phyloP scores from a whole-genome alignment of 2,329 filamentous ascomycete genomes.

The Fusarium sp. region DNA sequence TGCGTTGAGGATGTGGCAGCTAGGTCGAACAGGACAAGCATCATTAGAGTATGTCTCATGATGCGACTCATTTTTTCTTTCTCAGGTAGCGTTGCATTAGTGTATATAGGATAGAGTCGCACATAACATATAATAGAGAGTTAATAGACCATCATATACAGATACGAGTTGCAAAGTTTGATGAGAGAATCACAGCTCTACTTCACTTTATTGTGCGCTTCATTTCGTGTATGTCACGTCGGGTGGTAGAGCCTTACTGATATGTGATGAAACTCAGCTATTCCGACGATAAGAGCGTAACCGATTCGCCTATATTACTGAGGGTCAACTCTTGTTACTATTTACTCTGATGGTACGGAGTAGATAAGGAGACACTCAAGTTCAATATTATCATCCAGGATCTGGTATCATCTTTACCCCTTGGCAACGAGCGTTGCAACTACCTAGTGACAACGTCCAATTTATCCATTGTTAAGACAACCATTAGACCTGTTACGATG shows the following conservation, averaged over 20 bases:
- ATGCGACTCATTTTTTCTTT: conserved; percentile 13
- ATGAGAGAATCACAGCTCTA: not conserved
- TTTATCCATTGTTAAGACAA: not conserved
- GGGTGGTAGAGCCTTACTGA: too few species aligned
- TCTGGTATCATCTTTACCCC: not conserved
- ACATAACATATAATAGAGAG: not conserved
- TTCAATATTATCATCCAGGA: not conserved
- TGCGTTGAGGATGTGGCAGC: conserved; percentile 39
- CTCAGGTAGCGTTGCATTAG: conserved; percentile 7
- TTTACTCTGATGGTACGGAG: too few species aligned
- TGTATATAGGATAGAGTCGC: not conserved
- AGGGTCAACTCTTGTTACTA: not conserved
- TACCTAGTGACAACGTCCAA: not conserved
- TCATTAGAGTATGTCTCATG: conserved; percentile 37
- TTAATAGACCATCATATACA: conserved; percentile 7
- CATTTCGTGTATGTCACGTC: not conserved
- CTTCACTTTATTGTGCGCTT: not conserved
- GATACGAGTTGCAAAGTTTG: not conserved
- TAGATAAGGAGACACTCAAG: not conserved
- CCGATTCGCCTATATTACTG: not conserved
- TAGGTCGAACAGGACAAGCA: conserved; percentile 37
- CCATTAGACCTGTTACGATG: not conserved
- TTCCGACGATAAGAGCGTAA: too few species aligned
- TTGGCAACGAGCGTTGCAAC: not conserved
- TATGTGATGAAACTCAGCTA: too few species aligned